Conservation (phyloP, 345 rosid species). For the Abelmoschus esculentus region DNA sequence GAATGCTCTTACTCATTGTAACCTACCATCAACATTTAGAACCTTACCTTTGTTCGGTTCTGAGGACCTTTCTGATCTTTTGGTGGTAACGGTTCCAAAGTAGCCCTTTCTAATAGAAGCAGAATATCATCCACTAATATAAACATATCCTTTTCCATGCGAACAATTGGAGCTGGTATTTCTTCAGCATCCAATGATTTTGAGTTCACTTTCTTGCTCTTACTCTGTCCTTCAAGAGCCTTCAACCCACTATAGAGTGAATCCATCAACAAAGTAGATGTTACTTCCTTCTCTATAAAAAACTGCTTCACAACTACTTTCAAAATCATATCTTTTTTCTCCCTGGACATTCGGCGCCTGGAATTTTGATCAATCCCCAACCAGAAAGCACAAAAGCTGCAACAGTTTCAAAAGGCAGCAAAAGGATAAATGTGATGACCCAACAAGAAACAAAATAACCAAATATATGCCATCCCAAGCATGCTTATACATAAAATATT, state of each 20-base stretch:
- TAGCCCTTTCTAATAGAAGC: not conserved
- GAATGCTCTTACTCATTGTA: not conserved
- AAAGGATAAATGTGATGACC: not conserved
- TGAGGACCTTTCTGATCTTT: not conserved
- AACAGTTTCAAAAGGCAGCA: not conserved
- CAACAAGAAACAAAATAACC: not conserved
- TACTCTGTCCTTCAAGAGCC: not conserved
- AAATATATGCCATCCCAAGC: not conserved
- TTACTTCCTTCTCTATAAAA: not conserved
- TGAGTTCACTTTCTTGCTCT: not conserved
- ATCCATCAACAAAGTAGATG: not conserved
- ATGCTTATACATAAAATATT: not conserved
- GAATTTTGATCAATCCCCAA: not conserved
- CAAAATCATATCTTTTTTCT: not conserved
- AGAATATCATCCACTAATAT: not conserved
- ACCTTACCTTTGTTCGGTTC: not conserved
- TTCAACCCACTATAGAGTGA: not conserved
- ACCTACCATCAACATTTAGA: not conserved
- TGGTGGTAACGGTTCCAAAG: not conserved
- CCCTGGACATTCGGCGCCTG: not conserved
- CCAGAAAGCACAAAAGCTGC: not conserved
- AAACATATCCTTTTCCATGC: not conserved
- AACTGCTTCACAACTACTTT: not conserved
- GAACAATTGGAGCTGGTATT: not conserved
- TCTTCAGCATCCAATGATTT: not conserved